These are phyloP conservation scores for Neofusicoccum kwambonambiense DNA, from an alignment of 2,329 filamentous ascomycete genomes.

Conservation along the genomic window DNA sequence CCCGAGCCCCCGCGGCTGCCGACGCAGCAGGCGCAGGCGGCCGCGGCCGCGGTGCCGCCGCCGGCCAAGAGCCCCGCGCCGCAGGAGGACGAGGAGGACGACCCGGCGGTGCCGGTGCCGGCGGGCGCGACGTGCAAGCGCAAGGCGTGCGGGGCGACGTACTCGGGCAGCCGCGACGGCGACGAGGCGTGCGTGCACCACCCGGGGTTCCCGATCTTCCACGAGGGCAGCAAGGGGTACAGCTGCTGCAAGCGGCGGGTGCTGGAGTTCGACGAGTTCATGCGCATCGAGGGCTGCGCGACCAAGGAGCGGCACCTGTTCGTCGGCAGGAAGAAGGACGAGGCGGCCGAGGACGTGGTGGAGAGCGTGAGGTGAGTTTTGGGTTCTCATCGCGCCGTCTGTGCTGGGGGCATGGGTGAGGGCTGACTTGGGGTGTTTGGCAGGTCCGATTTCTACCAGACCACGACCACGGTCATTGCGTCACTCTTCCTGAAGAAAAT, in stretches of 20 bases:
- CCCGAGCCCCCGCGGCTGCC: slow-evolving; percentile 26
- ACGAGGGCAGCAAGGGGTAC: slow-evolving; percentile 97
- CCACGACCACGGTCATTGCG: slow-evolving; percentile 76
- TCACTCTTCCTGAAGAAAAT: slow-evolving; percentile 98
- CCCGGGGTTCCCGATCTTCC: slow-evolving; percentile 88
- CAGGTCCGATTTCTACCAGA: slow-evolving; percentile 94
- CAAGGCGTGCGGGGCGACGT: slow-evolving; percentile 64
- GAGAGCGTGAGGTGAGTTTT: slow-evolving; percentile 66
- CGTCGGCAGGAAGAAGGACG: slow-evolving; percentile 66
- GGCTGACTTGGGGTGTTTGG: background rate
- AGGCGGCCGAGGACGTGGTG: slow-evolving; percentile 68
- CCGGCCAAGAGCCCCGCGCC: slow-evolving; percentile 19
- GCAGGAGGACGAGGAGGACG: slow-evolving; percentile 55
- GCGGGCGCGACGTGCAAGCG: slow-evolving; percentile 72
- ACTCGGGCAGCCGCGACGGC: slow-evolving; percentile 39
- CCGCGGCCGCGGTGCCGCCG: background rate
- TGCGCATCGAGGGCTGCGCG: slow-evolving; percentile 90
- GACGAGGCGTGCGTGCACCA: slow-evolving; percentile 83
- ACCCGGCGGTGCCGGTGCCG: slow-evolving; percentile 83
- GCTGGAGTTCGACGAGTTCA: slow-evolving; percentile 95
- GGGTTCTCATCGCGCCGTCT: too few species aligned
- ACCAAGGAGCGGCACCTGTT: slow-evolving; percentile 83
- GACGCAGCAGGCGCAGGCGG: slow-evolving; percentile 20
- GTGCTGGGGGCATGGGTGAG: too few species aligned
- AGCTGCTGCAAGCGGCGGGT: slow-evolving; percentile 94